Base-by-base conservation (phyloP, 2,329 filamentous ascomycete species). In the Penicillium aurantiogriseum region DNA sequence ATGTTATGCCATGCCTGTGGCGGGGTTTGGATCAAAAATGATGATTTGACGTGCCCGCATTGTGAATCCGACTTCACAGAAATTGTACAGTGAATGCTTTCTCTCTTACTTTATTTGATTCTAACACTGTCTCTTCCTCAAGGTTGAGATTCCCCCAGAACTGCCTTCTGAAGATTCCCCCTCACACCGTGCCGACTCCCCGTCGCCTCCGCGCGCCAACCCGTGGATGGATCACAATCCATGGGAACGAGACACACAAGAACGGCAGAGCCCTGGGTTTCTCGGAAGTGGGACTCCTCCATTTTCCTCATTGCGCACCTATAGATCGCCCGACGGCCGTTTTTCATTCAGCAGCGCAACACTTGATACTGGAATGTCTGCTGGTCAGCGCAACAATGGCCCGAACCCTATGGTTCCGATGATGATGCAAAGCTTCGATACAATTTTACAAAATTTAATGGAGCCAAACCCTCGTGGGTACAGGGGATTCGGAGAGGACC, bases 1-100 rank as follows among this genome's bases (percentile, higher is more conserved):
- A 88, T 97, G 54, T 95, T 84, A 74, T 99, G 94, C 75, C 91
- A 97, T 75, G 78, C 82, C 59, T 97, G 94, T 77, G 74, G 83
- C 51, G 78, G 89, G 62, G 88, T 96, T 73, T 97, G 92, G 91
- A 90, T 88, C 69, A 81, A 85, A 58, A 85, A 90, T 58, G 48
- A 83, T 63, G 87, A 83, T 27, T 76, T 96, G 61, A 78, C 77
- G 17, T 99, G 94, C 71, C 91, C 92, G 17, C 74, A 78, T n/a
- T 99, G 94, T 71, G 72, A 81, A 4, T 86, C 86, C 38, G 91
- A 96, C 21, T 87, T 91, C 64, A 91, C 86, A 17, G 92, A 99
- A 77, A 91, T 97, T 67, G 92, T 96, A 80, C 70, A 88, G 80
- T 55, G 19, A 27, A 49, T 33, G 38, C 48, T 54, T 55, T 27